These are phyloP conservation scores for Thalassiosira hispida DNA, from an alignment of 352 stramenopile species.

Conservation along the genomic window DNA sequence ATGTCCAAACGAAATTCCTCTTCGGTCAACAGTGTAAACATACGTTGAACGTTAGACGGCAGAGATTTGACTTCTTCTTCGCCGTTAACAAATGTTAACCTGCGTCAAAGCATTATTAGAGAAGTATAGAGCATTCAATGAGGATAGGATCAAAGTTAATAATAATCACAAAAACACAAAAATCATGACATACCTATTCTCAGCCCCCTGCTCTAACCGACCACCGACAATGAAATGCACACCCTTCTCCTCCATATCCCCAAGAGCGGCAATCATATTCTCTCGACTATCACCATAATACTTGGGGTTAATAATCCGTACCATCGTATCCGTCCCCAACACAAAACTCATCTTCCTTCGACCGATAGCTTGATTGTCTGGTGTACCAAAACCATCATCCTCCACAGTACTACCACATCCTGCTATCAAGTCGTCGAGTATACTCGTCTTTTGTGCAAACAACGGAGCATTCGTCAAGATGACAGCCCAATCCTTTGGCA, in stretches of 20 bases:
- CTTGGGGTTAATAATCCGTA: conserved; percentile 77
- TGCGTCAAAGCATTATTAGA: background rate
- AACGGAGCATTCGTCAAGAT: conserved; percentile 76
- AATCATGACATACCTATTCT: conserved; percentile 17
- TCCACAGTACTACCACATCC: background rate
- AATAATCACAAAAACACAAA: background rate
- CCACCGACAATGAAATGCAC: conserved; percentile 79
- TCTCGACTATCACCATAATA: conserved; percentile 71
- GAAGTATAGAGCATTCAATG: background rate
- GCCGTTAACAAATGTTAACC: conserved; percentile 65
- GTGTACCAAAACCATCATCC: background rate
- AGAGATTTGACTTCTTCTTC: conserved; percentile 62
- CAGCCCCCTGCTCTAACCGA: conserved; percentile 57
- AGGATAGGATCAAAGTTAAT: background rate
- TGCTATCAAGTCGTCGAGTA: conserved; percentile 42
- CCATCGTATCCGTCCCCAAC: conserved; percentile 78
- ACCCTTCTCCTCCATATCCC: conserved; percentile 59
- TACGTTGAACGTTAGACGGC: conserved; percentile 57
- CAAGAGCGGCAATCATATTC: conserved; percentile 63
- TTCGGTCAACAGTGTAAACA: conserved; percentile 74
- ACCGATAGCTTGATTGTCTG: background rate
- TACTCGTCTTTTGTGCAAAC: conserved; percentile 71
- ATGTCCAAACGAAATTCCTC: conserved; percentile 79
- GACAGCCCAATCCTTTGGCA: conserved; percentile 75
- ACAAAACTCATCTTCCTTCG: conserved; percentile 63